Evolutionary conservation across 2,329 filamentous ascomycete species (phyloP).

Genomic region (Coccinonectria pachysandricola): DNA sequence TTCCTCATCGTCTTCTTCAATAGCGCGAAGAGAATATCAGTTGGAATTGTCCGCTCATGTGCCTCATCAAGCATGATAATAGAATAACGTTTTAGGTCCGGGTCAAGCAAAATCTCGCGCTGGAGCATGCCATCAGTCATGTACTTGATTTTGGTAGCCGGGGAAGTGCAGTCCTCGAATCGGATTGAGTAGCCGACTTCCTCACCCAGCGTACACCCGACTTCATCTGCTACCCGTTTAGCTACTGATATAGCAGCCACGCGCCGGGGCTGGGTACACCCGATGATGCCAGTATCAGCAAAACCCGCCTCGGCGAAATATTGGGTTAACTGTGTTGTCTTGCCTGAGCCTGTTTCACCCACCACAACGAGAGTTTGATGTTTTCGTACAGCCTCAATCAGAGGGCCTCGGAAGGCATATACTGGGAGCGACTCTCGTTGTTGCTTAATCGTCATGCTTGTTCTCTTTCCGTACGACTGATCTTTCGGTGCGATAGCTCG

Average conservation of each 20-base stretch:
- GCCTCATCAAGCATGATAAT: slow-evolving; percentile 92
- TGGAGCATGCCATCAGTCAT: slow-evolving; percentile 89
- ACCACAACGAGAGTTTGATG: slow-evolving; percentile 95
- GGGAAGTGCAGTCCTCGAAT: slow-evolving; percentile 75
- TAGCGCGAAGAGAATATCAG: slow-evolving; percentile 75
- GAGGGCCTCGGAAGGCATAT: slow-evolving; percentile 74
- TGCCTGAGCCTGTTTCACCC: slow-evolving; percentile 92
- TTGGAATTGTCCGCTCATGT: slow-evolving; percentile 75
- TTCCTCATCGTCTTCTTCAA: slow-evolving; percentile 73
- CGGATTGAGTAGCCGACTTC: slow-evolving; percentile 82
- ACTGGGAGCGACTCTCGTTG: slow-evolving; percentile 86
- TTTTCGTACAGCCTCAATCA: slow-evolving; percentile 75
- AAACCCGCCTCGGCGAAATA: slow-evolving; percentile 80
- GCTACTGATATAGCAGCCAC: slow-evolving; percentile 92
- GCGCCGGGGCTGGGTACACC: slow-evolving; percentile 77
- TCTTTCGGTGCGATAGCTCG: slow-evolving; percentile 69
- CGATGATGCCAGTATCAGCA: slow-evolving; percentile 56
- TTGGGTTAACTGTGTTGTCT: slow-evolving; percentile 93
- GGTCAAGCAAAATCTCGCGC: slow-evolving; percentile 43
- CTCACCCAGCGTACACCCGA: slow-evolving; percentile 70
- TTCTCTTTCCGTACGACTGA: slow-evolving; percentile 73
- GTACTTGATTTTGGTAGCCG: slow-evolving; percentile 78
- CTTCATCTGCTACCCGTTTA: slow-evolving; percentile 76
- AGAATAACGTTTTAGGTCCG: slow-evolving; percentile 55
- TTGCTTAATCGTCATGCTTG: slow-evolving; percentile 86